Evolutionary conservation across 2,329 filamentous ascomycete genomes (phyloP).

Genomic region (Claviceps sp.): DNA sequence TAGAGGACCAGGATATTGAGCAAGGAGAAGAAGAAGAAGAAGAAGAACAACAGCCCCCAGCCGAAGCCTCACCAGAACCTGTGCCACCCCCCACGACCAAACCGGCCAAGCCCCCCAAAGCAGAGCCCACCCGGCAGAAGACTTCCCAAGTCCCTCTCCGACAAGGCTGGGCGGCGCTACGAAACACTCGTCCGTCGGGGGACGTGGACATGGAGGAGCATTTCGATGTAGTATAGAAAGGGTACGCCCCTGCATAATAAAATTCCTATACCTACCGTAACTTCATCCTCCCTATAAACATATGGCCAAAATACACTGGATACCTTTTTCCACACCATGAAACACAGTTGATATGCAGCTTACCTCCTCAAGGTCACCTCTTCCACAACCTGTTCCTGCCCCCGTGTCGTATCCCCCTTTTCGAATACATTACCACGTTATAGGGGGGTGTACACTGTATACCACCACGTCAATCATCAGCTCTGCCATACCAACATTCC

Average conservation of each 20-base stretch:
- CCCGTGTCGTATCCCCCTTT: too few species aligned
- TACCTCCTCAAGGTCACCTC: too few species aligned
- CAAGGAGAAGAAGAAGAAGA: slow-evolving; percentile 10
- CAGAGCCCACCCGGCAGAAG: slow-evolving; percentile 2
- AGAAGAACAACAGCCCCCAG: slow-evolving; percentile 8
- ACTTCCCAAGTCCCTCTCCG: slow-evolving; percentile 11
- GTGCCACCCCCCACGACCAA: slow-evolving; percentile 6
- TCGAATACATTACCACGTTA: too few species aligned
- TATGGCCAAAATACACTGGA: too few species aligned
- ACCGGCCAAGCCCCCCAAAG: slow-evolving; percentile 6
- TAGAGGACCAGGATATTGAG: slow-evolving; percentile 9
- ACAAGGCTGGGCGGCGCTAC: slow-evolving; percentile 19
- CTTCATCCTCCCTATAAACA: too few species aligned
- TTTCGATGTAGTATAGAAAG: slow-evolving; percentile 17
- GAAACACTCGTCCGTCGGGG: slow-evolving; percentile 11
- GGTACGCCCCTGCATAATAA: background rate
- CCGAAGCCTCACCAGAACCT: slow-evolving; percentile 2
- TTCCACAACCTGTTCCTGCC: too few species aligned
- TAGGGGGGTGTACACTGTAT: too few species aligned
- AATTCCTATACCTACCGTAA: too few species aligned
- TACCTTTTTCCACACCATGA: too few species aligned
- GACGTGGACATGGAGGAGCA: slow-evolving; percentile 20
- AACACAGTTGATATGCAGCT: too few species aligned
- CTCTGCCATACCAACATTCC: too few species aligned
- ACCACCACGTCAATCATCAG: too few species aligned